Base-by-base conservation (phyloP, 2,329 filamentous ascomycete species). In the Colletotrichum tropicale region DNA sequence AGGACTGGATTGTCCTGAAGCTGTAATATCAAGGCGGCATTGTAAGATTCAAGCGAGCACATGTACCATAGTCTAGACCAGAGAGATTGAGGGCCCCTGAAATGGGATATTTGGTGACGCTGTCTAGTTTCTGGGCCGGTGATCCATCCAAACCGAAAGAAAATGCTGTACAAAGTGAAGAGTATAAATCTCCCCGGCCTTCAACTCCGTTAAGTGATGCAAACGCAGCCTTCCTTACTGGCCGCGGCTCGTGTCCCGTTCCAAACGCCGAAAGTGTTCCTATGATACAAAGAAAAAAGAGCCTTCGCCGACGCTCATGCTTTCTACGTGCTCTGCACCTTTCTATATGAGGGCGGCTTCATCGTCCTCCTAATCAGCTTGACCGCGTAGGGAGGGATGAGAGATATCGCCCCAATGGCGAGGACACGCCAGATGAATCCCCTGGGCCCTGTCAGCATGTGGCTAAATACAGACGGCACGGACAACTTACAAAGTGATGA, bases 291-390 rank as follows among this genome's bases (percentile, higher is more conserved):
- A 30, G 62, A 36, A 56, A 48, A 30, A 30, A 48, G 52, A 61
- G 60, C 60, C 66, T 38, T 60, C 38, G 66, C 43, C 56, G 70
- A 8, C 15, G 34, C 65, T 32, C 30, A 21, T 61, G 61, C 28
- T 32, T 48, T 36, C 66, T 85, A 94, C 76, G 92, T 91, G 60
- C 90, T 93, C 85, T 94, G 93, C 64, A 99, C 96, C 88, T 99
- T 99, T 81, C 97, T 91, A 87, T 98, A 98, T 82, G 94, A 98
- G 24, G 96, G 96, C 77, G 97, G 97, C 86, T 94, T 96, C 89
- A 98, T 93, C 76, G 93, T 95, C 81, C 95, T 90, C 80, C 94
- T 90, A 78, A 98, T 94, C 76, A 98, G 84, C 87, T 98, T 98
- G 24, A 91, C 95, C 67, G 92, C 93, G 86, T 96, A 98, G 3